Evolutionary conservation across 495 filamentous ascomycete species (phyloP).

Genomic region (Pseudomonodictys pantanalensis): DNA sequence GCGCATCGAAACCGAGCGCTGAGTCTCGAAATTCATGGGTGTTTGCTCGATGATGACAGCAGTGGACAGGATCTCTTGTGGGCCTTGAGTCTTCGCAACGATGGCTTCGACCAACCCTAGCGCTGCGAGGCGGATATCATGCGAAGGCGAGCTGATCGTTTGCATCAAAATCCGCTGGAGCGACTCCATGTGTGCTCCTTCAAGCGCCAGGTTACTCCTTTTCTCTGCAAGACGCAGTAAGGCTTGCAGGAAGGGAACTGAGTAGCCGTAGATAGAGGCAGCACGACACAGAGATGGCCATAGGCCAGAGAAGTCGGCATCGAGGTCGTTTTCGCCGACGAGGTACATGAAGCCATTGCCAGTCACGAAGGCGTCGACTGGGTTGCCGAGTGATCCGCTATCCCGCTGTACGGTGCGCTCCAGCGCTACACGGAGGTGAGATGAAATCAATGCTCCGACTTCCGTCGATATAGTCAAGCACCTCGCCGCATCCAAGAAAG

Average conservation of each 20-base stretch:
- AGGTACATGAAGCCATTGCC: conserved; percentile 28
- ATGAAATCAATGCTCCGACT: too few species aligned
- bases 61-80: conserved; percentile 42
- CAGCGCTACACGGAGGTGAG: too few species aligned
- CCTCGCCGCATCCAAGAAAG: conserved; percentile 11
- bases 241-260: conserved; percentile 25
- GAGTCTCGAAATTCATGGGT: conserved; percentile 70
- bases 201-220: neutral
- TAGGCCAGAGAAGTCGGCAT: neutral
- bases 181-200: conserved; percentile 42
- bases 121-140: conserved; percentile 65
- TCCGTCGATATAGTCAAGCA: too few species aligned
- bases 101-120: conserved; percentile 62
- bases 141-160: conserved; percentile 70
- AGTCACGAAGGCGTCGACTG: conserved; percentile 14
- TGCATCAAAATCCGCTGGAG: conserved; percentile 62
- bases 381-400: too few species aligned
- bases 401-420: conserved; percentile 1
- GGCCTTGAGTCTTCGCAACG: conserved; percentile 35
- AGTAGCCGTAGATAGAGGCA: conserved; percentile 8
- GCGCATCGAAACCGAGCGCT: conserved; percentile 74
- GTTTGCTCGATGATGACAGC: conserved; percentile 72
- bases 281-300: conserved; percentile 26
- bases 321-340: conserved; percentile 1
- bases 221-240: conserved; percentile 8